phyloP scores from a whole-genome alignment of 768 basidiomycete species.

The Hericium coralloides region DNA sequence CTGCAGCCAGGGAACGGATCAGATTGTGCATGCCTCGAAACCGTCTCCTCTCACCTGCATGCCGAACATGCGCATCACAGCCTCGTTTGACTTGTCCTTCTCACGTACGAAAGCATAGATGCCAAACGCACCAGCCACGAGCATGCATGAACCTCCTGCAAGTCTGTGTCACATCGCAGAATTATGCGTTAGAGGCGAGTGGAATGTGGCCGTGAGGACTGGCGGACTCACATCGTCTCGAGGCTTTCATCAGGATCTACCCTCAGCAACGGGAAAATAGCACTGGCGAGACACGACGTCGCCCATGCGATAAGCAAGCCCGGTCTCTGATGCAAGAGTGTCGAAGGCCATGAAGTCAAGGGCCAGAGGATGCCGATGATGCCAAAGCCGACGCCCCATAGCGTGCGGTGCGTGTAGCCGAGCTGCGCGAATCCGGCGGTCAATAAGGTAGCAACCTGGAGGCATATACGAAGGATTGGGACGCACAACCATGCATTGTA shows the following conservation, averaged over 20 bases:
- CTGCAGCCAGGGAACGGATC: conserved; percentile 24
- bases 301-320: conserved; percentile 34
- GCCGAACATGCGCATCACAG: not conserved
- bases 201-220: too few species aligned
- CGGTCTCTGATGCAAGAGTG: conserved; percentile 20
- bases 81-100: not conserved
- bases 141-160: conserved; percentile 37
- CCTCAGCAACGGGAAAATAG: conserved; percentile 60
- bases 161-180: conserved; percentile 2
- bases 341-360: conserved; percentile 35
- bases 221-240: conserved; percentile 43
- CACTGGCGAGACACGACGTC: conserved; percentile 40
- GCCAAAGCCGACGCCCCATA: conserved; percentile 64
- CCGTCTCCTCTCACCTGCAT: not conserved
- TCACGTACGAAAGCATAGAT: not conserved
- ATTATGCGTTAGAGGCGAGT: too few species aligned
- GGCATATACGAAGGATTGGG: not conserved
- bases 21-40: not conserved
- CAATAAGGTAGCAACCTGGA: not conserved
- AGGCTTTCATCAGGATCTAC: conserved; percentile 67
- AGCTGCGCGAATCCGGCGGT: conserved; percentile 26
- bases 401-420: conserved; percentile 60
- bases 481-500: conserved; percentile 71
- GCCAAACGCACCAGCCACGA: conserved; percentile 16
- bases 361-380: conserved; percentile 64